These are phyloP conservation scores for Limonium bicolor DNA, from an alignment of 148 eudicot species.

Conservation along the genomic window DNA sequence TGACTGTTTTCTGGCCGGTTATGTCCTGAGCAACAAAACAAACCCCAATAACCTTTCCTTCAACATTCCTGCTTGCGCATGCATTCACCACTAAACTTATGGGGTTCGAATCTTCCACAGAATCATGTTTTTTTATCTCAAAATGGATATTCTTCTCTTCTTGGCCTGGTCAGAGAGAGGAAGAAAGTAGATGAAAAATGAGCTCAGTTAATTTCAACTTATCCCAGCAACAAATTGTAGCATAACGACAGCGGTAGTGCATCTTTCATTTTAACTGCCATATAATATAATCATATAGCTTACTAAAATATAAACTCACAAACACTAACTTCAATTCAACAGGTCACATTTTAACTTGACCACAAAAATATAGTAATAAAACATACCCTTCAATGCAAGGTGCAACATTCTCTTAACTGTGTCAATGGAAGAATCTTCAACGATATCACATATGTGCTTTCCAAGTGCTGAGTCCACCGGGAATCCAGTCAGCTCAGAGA, in stretches of 20 bases:
- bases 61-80: constrained; percentile 67
- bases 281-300: no score
- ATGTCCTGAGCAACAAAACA: constrained; percentile 85
- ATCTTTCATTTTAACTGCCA: no score
- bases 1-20: constrained; percentile 59
- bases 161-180: constrained; percentile 30
- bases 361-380: no score
- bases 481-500: constrained; percentile 69
- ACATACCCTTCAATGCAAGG: constrained; percentile 58
- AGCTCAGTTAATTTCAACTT: background rate
- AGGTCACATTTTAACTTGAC: no score
- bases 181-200: background rate
- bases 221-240: no score
- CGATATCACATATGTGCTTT: constrained; percentile 44
- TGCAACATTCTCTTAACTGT: constrained; percentile 55
- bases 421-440: constrained; percentile 60
- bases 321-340: no score
- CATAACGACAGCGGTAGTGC: no score
- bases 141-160: constrained; percentile 69
- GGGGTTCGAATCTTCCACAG: constrained; percentile 35
- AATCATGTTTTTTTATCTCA: constrained; percentile 57
- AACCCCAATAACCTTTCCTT: constrained; percentile 56
- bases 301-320: no score
- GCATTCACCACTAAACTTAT: constrained; percentile 76
- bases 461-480: constrained; percentile 59